A percentile compares a stretch with the other conserved stretches of the same genome.
These are phyloP conservation scores for Suhomyces anneliseae DNA, from an alignment of 1,139 yeast genomes.

Conservation along the genomic window DNA sequence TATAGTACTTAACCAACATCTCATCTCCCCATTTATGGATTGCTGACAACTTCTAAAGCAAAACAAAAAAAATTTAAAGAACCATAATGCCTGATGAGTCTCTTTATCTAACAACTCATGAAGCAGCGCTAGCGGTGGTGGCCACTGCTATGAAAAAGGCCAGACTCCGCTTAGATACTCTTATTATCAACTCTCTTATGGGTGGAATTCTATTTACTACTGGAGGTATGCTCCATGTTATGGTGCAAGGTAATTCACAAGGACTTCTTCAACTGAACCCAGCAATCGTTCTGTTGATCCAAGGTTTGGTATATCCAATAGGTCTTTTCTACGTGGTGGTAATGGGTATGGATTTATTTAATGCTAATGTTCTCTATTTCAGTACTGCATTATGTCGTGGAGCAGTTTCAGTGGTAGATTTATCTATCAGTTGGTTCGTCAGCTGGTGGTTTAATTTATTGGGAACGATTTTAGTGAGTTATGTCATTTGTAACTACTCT, in stretches of 20 bases:
- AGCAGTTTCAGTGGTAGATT: slow-evolving; percentile 64
- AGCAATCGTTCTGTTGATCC: slow-evolving; percentile 53
- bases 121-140: slow-evolving; percentile 77
- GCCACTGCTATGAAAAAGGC: slow-evolving; percentile 84
- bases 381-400: slow-evolving; percentile 66
- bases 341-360: slow-evolving; percentile 72
- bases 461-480: slow-evolving; percentile 64
- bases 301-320: slow-evolving; percentile 62
- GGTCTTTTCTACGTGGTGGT: slow-evolving; percentile 73
- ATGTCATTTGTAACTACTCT: slow-evolving; percentile 58
- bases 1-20: too few species aligned
- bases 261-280: slow-evolving; percentile 43
- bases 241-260: slow-evolving; percentile 54
- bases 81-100: slow-evolving; percentile 17
- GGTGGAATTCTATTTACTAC: slow-evolving; percentile 71
- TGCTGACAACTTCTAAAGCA: too few species aligned
- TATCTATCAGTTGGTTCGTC: slow-evolving; percentile 65
- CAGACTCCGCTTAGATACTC: slow-evolving; percentile 56
- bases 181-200: slow-evolving; percentile 60
- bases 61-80: too few species aligned
- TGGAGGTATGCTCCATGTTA: slow-evolving; percentile 71
- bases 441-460: slow-evolving; percentile 68
- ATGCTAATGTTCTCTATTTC: slow-evolving; percentile 69
- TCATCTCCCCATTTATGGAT: too few species aligned
- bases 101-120: slow-evolving; percentile 66